These are phyloP conservation scores for Limonium bicolor DNA, from an alignment of 148 eudicot species.

Conservation along the genomic window DNA sequence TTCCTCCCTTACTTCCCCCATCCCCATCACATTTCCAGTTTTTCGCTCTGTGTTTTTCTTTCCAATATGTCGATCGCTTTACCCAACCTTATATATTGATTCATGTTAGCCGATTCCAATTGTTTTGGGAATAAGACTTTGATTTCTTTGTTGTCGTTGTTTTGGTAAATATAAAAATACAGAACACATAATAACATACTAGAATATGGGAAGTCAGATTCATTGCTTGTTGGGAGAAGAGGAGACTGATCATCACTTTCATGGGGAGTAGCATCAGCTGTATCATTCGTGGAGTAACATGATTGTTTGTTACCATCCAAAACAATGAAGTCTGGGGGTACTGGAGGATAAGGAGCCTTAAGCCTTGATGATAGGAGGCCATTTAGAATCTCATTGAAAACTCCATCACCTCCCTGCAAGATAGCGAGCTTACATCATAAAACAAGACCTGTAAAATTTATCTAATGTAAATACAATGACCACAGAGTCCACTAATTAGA, in stretches of 20 bases:
- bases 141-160: too few relatives aligned
- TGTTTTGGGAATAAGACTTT: too few relatives aligned
- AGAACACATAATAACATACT: conserved; percentile 25
- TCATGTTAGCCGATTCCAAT: too few relatives aligned
- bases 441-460: too few relatives aligned
- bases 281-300: conserved; percentile 23
- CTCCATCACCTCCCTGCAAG: conserved; percentile 91
- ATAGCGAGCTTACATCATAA: too few relatives aligned
- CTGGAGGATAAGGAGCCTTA: conserved; percentile 59
- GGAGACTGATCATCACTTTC: conserved; percentile 37
- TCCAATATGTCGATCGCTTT: too few relatives aligned
- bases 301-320: conserved; percentile 17
- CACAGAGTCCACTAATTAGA: too few relatives aligned
- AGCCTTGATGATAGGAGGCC: conserved; percentile 72
- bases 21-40: too few relatives aligned
- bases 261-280: conserved; percentile 19
- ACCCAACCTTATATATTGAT: too few relatives aligned
- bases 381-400: conserved; percentile 86
- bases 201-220: conserved; percentile 19
- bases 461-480: too few relatives aligned
- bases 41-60: too few relatives aligned
- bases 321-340: conserved; percentile 43
- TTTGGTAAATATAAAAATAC: neutral
- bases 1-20: too few relatives aligned
- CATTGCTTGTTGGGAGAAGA: conserved; percentile 27